Base-by-base conservation (phyloP, 768 basidiomycete species). In the Rhizopogon roseolus region DNA sequence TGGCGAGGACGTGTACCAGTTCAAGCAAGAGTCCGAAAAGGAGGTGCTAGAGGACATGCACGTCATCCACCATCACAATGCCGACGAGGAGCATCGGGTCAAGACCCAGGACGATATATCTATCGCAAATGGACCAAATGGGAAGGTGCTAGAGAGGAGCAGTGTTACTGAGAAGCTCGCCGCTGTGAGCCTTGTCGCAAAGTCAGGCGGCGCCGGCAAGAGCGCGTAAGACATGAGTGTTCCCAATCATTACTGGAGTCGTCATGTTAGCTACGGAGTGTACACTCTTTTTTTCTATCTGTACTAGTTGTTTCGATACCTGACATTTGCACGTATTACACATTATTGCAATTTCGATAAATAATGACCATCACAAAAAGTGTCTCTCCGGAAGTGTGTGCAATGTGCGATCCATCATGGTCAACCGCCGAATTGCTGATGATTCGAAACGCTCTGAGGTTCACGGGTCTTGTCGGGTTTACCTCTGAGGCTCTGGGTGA, bases 21-120 rank as follows among this genome's bases (percentile, higher is more conserved):
- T 82, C 72, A 93, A 93, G 71, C 81, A 84, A 62, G 92, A 93
- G 66, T 90, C 90, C 4, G 91, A 86, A 63, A 81, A 81, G 67
- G 64, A 65, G 55, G 53, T 45, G 5, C 59, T 68, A 16, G 71
- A 76, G 62, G 62, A 76, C 48, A 76, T 62, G 7, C 65, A 75
- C 17, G 74, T 82, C 55, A 75, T 77, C 44, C 80, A 82, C 49
- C 78, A 81, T 53, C 78, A 78, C 64, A 71, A 77, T 9, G 64
- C 65, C 16, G 37, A 53, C 36, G 50, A 39, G 36, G 56, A 54
- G 38, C 49, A 28, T 6, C 49, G 16, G 14, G n/a, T 50, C 9
- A 36, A 45, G 49, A 45, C 40, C 7, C 51, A 50, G 11, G 49
- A 49, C 37, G 43, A 52, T 19, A 22, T 38, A 10, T 42, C 49